Conservation (phyloP, 306 rosid genomes). For the Rosa multiflora region DNA sequence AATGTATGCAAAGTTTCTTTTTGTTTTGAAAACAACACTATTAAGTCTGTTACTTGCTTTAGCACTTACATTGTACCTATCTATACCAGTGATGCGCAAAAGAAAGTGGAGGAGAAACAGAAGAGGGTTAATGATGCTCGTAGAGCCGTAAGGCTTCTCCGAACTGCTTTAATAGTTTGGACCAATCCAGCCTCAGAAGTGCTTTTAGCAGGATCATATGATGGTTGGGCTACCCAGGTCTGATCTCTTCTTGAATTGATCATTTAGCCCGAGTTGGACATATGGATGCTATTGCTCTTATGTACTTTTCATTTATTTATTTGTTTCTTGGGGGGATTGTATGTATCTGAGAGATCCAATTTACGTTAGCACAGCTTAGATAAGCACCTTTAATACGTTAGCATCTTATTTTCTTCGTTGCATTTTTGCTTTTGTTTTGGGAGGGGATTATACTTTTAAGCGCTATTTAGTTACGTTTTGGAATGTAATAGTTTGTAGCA, state of each 20-base stretch:
- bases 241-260: conserved; percentile 21
- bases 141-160: conserved; percentile 56
- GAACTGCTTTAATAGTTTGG: conserved; percentile 63
- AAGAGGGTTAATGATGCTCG: conserved; percentile 52
- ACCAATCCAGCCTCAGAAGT: conserved; percentile 80
- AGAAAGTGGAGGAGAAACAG: conserved; percentile 65
- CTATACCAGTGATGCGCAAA: conserved; percentile 58
- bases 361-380: neutral
- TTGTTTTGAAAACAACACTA: conserved; percentile 15
- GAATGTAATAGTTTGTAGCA: neutral
- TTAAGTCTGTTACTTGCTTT: conserved; percentile 2
- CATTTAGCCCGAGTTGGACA: neutral
- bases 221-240: conserved; percentile 93
- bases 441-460: neutral
- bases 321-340: neutral
- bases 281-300: neutral
- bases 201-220: conserved; percentile 78
- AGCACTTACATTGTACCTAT: conserved; percentile 22
- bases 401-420: neutral
- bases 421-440: neutral
- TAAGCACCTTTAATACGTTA: neutral
- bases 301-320: neutral
- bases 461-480: neutral
- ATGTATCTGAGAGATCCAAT: neutral
- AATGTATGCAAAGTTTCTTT: conserved; percentile 48